Percentiles rank a stretch among this genome's conserved stretches.
These are phyloP conservation scores for Pseudogymnoascus sp. DNA, from an alignment of 2,329 filamentous ascomycete genomes.

Conservation along the genomic window DNA sequence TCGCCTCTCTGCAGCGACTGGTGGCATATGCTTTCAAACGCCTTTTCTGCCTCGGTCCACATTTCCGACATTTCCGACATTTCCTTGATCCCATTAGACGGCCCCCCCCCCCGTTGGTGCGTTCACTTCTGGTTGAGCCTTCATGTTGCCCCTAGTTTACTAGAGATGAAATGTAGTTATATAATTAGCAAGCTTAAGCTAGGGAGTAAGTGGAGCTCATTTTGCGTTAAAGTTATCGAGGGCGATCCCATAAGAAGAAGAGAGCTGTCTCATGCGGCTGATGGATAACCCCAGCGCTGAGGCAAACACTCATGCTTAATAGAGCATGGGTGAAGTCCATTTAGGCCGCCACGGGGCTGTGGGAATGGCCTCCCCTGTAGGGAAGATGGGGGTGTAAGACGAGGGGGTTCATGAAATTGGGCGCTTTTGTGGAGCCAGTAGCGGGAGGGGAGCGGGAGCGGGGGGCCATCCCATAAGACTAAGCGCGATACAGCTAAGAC, in stretches of 20 bases:
- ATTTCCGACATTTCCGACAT: no score
- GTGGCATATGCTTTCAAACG: conserved; percentile 19
- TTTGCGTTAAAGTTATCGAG: not conserved
- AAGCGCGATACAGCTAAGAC: not conserved
- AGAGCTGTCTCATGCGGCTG: not conserved
- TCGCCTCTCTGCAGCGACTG: conserved; percentile 20
- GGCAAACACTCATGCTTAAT: not conserved
- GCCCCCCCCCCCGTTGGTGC: not conserved
- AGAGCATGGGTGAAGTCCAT: not conserved
- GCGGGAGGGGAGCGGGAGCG: not conserved
- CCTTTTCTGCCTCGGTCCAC: not conserved
- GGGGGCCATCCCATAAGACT: not conserved
- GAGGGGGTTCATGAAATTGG: not conserved
- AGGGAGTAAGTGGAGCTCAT: not conserved
- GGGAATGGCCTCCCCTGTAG: not conserved
- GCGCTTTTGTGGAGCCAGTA: not conserved
- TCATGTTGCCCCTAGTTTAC: not conserved
- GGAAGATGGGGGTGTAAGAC: not conserved
- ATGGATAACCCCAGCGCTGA: not conserved
- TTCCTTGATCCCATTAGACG: not conserved
- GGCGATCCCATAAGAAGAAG: no score
- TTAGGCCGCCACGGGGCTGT: no score
- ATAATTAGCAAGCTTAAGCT: not conserved
- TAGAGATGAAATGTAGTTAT: not conserved
- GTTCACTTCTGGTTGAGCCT: not conserved